Conservation (phyloP, 2,329 filamentous ascomycete genomes). For the Zalaria obscura region DNA sequence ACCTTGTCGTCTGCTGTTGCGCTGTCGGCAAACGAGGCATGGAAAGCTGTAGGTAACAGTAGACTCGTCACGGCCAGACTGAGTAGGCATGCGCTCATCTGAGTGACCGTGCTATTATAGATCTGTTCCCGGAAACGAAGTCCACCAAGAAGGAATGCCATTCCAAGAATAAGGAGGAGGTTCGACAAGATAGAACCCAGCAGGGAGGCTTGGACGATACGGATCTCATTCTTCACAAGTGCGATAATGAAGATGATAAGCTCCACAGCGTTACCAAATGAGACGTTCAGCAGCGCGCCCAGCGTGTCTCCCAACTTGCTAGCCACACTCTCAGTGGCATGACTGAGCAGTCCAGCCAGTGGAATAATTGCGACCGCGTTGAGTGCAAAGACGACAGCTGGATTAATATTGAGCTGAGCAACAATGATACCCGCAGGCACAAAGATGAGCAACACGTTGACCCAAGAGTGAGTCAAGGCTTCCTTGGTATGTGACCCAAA, state of each 20-base stretch:
- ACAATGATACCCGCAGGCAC: conserved; percentile 64
- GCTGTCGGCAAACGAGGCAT: conserved; percentile 55
- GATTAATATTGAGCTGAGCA: conserved; percentile 28
- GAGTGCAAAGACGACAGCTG: conserved; percentile 34
- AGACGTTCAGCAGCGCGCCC: conserved; percentile 36
- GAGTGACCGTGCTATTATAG: conserved; percentile 88
- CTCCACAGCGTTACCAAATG: conserved; percentile 39
- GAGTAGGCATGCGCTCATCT: conserved; percentile 89
- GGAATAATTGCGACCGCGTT: conserved; percentile 38
- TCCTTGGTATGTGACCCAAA: conserved; percentile 42
- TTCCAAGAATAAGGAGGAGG: conserved; percentile 74
- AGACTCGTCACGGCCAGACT: conserved; percentile 84
- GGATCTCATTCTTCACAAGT: conserved; percentile 67
- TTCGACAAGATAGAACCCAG: conserved; percentile 85
- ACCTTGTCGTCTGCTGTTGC: conserved; percentile 53
- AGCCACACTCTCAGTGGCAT: conserved; percentile 36
- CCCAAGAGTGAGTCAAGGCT: conserved; percentile 57
- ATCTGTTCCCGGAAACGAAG: conserved; percentile 83
- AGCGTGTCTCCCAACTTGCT: conserved; percentile 32
- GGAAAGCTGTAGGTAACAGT: conserved; percentile 74
- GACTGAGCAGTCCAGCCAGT: conserved; percentile 32
- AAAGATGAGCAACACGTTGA: conserved; percentile 65
- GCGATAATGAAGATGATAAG: conserved; percentile 54
- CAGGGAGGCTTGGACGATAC: conserved; percentile 81
- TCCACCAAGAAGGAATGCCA: conserved; percentile 80